phyloP scores from a whole-genome alignment of 805 yeast species.

The Saccharomyces jurei region DNA sequence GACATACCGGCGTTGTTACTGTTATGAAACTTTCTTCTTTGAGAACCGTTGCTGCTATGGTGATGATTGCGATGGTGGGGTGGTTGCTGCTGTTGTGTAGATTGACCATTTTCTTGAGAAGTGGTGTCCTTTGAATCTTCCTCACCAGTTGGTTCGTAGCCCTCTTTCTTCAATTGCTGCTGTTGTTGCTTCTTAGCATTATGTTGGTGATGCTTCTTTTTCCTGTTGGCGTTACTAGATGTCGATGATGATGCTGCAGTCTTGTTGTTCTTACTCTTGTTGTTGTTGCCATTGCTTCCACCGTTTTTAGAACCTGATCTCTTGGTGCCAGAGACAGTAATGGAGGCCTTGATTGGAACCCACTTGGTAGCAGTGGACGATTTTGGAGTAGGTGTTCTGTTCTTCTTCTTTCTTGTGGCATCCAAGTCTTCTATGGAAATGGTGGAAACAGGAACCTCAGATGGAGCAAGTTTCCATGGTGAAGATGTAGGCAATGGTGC shows the following conservation, averaged over 20 bases:
- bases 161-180: conserved; percentile 5
- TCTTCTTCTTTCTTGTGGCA: conserved; percentile 13
- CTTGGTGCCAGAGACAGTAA: conserved; percentile 33
- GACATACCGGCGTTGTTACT: conserved; percentile 4
- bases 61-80: conserved; percentile 4
- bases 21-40: conserved; percentile 20
- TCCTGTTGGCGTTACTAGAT: conserved; percentile 5
- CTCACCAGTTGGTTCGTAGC: conserved; percentile 1
- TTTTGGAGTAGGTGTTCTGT: conserved; percentile 12
- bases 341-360: conserved; percentile 60
- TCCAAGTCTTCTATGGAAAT: conserved; percentile 17
- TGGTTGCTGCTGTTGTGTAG: conserved; percentile 2
- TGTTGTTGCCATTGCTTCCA: conserved; percentile 7
- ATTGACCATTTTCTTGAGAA: conserved; percentile 1
- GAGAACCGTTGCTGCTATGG: conserved; percentile 6
- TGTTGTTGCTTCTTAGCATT: conserved; percentile 4
- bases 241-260: not conserved
- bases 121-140: conserved; percentile 3
- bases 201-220: conserved; percentile 11
- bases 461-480: conserved; percentile 27
- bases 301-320: conserved; percentile 11
- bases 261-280: conserved; percentile 6
- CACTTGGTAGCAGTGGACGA: conserved; percentile 39
- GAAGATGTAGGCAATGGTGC: conserved; percentile 31
- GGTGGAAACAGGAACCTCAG: conserved; percentile 20